Evolutionary conservation across 306 rosid genomes (phyloP), one percentile per base, ranked within the genome.

Genomic region (Carpinus fangiana): DNA sequence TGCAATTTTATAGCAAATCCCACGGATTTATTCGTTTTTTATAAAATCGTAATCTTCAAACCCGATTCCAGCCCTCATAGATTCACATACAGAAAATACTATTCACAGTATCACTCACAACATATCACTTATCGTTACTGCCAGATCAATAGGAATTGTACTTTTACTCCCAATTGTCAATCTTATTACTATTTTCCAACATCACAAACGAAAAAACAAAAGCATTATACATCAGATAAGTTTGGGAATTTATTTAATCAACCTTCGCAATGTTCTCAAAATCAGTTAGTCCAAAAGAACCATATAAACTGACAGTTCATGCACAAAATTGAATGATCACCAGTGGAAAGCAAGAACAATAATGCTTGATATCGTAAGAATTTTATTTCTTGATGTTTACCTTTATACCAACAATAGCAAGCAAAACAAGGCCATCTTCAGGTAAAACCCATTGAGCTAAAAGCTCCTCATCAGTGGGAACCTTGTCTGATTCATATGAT

Each of bases 361-460:
- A 67, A 75, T 20, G 70, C 79, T 76, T 56, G n/a, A 55, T 28
- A 57, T 46, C 34, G 72, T 73, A 60, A 85, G 70, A 83, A 60
- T 46, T 70, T 76, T 43, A 71, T 52, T 82, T 59, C 28, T 61
- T 45, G 72, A 73, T 53, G 67, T 73, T 81, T 92, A 92, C 98
- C 97, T 95, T 95, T 77, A 92, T 95, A 76, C 98, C 98, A 81
- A 92, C 93, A 74, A 95, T 90, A 75, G 89, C 96, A 81, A 95
- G 98, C 87, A 95, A 87, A 84, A 86, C 85, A 81, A 95, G 96
- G 66, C 93, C 88, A 46, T 91, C 77, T 67, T 93, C 96, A 23
- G 98, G 98, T 84, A 95, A 90, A 62, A 87, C 73, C 98, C 98
- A 95, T 73, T 90, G 87, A 76, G 74, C 78, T 77, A 93, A 83